A percentile compares a stretch with the other conserved stretches of the same genome.
phyloP scores from a whole-genome alignment of 805 yeast genomes.

The Metschnikowia shivogae region DNA sequence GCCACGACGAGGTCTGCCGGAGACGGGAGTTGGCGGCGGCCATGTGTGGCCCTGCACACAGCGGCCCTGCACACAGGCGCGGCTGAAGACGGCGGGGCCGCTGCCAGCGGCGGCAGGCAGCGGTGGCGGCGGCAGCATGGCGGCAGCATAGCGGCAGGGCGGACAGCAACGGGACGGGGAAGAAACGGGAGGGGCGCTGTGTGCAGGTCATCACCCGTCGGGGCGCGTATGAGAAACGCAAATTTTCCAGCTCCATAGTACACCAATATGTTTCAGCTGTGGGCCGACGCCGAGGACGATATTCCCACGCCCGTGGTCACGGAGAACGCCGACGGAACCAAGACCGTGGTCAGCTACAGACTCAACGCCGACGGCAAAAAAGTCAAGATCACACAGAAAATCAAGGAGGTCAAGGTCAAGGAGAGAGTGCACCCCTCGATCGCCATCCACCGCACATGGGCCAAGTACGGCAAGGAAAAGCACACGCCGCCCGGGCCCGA shows the following conservation, averaged over 20 bases:
- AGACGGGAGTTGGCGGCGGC: conserved; percentile 33
- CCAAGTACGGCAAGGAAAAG: conserved; percentile 79
- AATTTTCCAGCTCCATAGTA: conserved; percentile 12
- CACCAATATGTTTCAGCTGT: conserved; percentile 38
- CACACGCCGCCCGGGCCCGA: conserved; percentile 80
- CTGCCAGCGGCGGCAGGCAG: too few species aligned
- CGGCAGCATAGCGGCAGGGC: background rate
- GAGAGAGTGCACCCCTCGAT: conserved; percentile 81
- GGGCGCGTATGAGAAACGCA: background rate
- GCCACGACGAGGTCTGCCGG: conserved; percentile 62
- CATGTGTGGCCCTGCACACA: background rate
- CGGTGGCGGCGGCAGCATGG: too few species aligned
- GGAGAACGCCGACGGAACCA: conserved; percentile 82
- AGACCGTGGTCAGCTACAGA: conserved; percentile 76
- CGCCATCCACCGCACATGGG: conserved; percentile 87
- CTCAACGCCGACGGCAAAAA: conserved; percentile 75
- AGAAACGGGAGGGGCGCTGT: background rate
- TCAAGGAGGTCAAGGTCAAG: conserved; percentile 69
- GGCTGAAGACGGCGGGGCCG: background rate
- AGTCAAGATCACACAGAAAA: conserved; percentile 81
- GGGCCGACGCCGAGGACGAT: conserved; percentile 76
- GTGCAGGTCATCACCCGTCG: conserved; percentile 3
- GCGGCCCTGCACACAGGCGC: background rate
- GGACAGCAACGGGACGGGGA: too few species aligned
- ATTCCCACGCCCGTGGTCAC: conserved; percentile 71